Conservation (phyloP, 75 land plant species). For the Isoetes taiwanensis region DNA sequence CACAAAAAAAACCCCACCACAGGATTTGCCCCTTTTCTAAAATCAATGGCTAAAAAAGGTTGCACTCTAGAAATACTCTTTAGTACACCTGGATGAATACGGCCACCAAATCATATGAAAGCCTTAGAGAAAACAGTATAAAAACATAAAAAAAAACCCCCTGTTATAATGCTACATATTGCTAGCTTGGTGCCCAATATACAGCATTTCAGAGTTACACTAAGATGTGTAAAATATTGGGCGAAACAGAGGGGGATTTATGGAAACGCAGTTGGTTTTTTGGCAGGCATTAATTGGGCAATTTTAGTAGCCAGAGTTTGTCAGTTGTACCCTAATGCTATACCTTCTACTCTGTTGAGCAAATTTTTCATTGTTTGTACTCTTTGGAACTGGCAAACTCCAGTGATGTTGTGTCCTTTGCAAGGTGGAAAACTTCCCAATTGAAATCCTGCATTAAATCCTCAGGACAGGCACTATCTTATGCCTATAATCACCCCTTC, state of each 20-base stretch:
- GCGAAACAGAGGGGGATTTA: constrained; percentile 39
- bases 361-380: constrained; percentile 32
- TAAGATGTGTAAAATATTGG: constrained; percentile 38
- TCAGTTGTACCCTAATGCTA: constrained; percentile 23
- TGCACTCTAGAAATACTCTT: no score
- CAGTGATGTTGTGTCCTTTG: constrained; percentile 24
- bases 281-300: constrained; percentile 43
- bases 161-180: no score
- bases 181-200: no score
- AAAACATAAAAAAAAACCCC: no score
- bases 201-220: constrained; percentile 29
- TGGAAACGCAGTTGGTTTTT: constrained; percentile 37
- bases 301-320: constrained; percentile 37
- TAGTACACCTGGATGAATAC: no score
- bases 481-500: constrained; percentile 41
- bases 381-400: constrained; percentile 38
- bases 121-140: no score
- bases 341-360: constrained; percentile 14
- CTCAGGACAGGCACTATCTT: constrained; percentile 7
- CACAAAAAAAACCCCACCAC: no score
- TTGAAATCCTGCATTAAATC: no score
- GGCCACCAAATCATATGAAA: no score
- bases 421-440: background rate
- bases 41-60: no score
- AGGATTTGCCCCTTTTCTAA: no score